Percentiles rank a stretch among this genome's conserved stretches.
Evolutionary conservation across 805 yeast genomes (phyloP).

Genomic region (Cyberlindnera veronae): DNA sequence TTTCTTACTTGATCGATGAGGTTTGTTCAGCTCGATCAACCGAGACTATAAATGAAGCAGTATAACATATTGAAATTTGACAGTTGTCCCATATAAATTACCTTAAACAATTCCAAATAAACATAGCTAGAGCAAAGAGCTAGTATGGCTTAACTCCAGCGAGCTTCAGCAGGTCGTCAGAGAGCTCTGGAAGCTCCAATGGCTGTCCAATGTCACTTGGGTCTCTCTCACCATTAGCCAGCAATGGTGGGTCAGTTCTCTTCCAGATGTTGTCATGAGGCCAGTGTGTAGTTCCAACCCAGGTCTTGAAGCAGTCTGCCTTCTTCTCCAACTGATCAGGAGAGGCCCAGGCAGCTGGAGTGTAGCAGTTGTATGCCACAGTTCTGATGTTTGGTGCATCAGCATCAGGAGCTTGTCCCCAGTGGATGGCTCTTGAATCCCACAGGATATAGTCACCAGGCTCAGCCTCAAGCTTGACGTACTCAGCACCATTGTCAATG

Average conservation of each 20-base stretch:
- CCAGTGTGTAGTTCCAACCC: slow-evolving; percentile 32
- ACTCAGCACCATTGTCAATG: slow-evolving; percentile 27
- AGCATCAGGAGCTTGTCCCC: slow-evolving; percentile 29
- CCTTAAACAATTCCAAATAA: no score
- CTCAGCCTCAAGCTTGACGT: slow-evolving; percentile 29
- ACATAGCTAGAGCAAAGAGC: no score
- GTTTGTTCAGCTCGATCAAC: no score
- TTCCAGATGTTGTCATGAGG: slow-evolving; percentile 29
- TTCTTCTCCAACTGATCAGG: slow-evolving; percentile 24
- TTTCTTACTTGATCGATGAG: no score
- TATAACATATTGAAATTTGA: no score
- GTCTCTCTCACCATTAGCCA: slow-evolving; percentile 24
- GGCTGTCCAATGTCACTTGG: slow-evolving; percentile 28
- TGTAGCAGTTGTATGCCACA: slow-evolving; percentile 29
- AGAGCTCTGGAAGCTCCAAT: slow-evolving; percentile 23
- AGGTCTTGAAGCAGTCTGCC: slow-evolving; percentile 23
- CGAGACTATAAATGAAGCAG: no score
- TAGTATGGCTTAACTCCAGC: slow-evolving; percentile 31
- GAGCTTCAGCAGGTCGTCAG: slow-evolving; percentile 27
- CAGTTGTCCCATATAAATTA: no score
- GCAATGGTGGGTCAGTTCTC: slow-evolving; percentile 14
- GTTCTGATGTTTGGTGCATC: slow-evolving; percentile 29
- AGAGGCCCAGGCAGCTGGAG: slow-evolving; percentile 33
- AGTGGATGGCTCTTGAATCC: slow-evolving; percentile 34
- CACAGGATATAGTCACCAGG: slow-evolving; percentile 35